Evolutionary conservation across 768 basidiomycete genomes (phyloP), one percentile per base, ranked within the genome.

Genomic region (Candolleomyces aberdarensis): DNA sequence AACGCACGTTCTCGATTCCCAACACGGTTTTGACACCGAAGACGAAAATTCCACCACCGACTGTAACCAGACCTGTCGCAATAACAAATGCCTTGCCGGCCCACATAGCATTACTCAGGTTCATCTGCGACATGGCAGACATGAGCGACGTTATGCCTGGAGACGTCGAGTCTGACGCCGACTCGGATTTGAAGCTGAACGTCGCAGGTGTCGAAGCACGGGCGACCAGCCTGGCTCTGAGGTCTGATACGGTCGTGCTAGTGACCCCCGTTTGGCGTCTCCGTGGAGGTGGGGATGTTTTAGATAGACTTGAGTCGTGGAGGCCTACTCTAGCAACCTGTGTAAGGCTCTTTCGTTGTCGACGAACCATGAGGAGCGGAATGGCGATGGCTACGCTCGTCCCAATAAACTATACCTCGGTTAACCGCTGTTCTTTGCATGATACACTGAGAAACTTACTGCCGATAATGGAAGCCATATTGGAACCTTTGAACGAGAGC

Each of bases 31-130:
- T 82, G 31, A 89, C 76, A 1, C 80, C 79, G 65, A 75, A 79
- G 3, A 84, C 72, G 5, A 82, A 70, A 0, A 69, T 73, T 5
- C 76, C 69, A 0, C 82, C 87, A 26, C 81, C 75, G 3, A 78
- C 70, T 0, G 78, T 65, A 26, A 90, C 88, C 39, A 88, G 66
- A 10, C 80, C 66, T 0, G 89, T 91, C 4, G 89, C 87, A 46
- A 89, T 78, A 3, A 80, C 75, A 44, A 92, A 85, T 0, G 89
- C 89, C 64, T 87, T 88, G 5, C 82, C 74, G 1, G 83, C 80
- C 63, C 85, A 80, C 2, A 88, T 59, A 0, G 81, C 81, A 0
- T 78, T 82, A 49, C 83, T 83, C 65, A 81, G 80, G 41, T 74
- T 70, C 56, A 72, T 64, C n/a, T 65, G 68, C 0, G 76, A 75